phyloP scores from a whole-genome alignment of 495 filamentous ascomycete species.

The Sordaria brevicollis region DNA sequence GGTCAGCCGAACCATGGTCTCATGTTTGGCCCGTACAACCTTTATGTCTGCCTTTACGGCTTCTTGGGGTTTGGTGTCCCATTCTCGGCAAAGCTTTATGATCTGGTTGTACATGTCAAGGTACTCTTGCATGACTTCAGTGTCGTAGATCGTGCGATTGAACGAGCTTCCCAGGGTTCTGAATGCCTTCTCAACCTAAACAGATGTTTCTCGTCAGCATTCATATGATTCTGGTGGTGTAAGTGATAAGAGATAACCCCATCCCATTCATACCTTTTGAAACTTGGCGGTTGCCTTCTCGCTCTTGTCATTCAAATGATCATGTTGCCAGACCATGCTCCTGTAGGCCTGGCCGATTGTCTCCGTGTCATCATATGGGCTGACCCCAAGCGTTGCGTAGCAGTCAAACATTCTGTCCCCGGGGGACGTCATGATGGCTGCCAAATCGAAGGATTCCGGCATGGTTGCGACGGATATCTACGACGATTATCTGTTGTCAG shows the following conservation, averaged over 20 bases:
- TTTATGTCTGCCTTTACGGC: not conserved
- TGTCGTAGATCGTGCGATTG: not conserved
- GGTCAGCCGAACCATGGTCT: not conserved
- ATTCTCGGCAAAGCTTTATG: not conserved
- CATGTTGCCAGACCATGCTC: not conserved
- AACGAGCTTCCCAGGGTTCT: rapidly evolving
- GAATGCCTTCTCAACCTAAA: not conserved
- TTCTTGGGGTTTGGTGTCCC: not conserved
- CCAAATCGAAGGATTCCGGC: not conserved
- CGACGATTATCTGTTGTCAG: not conserved
- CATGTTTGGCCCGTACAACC: not conserved
- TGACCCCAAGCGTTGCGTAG: not conserved
- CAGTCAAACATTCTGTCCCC: not conserved
- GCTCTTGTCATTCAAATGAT: not conserved
- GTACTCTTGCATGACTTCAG: not conserved
- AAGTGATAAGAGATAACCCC: not conserved
- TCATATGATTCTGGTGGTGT: not conserved
- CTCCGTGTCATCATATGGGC: not conserved
- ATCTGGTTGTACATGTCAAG: not conserved
- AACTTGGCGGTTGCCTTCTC: not conserved
- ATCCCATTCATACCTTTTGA: not conserved
- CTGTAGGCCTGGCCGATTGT: not conserved
- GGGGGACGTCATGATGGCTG: not conserved
- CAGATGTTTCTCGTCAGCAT: not conserved
- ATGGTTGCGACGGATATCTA: not conserved